Conservation (phyloP, 225 moss, liverwort and hornwort species). For the Straminergon stramineum region DNA sequence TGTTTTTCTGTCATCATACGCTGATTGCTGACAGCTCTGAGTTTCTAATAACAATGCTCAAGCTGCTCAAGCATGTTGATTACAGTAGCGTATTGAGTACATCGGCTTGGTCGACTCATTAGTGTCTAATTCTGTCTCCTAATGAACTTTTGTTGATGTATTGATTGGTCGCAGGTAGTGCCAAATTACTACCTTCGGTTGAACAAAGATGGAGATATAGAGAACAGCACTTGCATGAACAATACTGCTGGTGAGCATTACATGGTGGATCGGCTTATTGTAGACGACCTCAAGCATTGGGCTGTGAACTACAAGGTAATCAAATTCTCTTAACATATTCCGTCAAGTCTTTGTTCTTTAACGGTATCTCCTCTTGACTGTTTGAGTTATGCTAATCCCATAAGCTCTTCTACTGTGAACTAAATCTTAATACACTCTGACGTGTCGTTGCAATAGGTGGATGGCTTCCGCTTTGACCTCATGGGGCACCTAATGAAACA, state of each 20-base stretch:
- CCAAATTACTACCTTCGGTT: slow-evolving; percentile 87
- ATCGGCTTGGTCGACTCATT: not conserved
- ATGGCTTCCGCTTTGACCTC: slow-evolving; percentile 96
- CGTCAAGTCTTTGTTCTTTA: not conserved
- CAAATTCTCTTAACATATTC: not conserved
- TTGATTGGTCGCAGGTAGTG: slow-evolving; percentile 42
- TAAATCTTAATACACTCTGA: not conserved
- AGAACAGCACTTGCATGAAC: slow-evolving; percentile 95
- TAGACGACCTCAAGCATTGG: slow-evolving; percentile 89
- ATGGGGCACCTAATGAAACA: slow-evolving; percentile 98
- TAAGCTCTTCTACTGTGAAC: not conserved
- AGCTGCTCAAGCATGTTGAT: not conserved
- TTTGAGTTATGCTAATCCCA: not conserved
- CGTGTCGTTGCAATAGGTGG: slow-evolving; percentile 44
- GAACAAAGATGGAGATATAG: slow-evolving; percentile 65
- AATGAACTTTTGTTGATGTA: not conserved
- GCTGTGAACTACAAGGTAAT: slow-evolving; percentile 83
- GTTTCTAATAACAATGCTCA: not conserved
- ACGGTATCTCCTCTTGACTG: not conserved
- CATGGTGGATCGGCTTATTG: slow-evolving; percentile 92
- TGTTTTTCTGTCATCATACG: not conserved
- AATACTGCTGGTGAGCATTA: slow-evolving; percentile 96
- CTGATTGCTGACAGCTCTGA: not conserved
- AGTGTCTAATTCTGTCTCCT: not conserved
- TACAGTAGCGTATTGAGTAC: not conserved